Evolutionary conservation across 192 early-diverging fungal species (phyloP), one percentile per base, ranked within the genome.

Genomic region (Coemansia sp.): DNA sequence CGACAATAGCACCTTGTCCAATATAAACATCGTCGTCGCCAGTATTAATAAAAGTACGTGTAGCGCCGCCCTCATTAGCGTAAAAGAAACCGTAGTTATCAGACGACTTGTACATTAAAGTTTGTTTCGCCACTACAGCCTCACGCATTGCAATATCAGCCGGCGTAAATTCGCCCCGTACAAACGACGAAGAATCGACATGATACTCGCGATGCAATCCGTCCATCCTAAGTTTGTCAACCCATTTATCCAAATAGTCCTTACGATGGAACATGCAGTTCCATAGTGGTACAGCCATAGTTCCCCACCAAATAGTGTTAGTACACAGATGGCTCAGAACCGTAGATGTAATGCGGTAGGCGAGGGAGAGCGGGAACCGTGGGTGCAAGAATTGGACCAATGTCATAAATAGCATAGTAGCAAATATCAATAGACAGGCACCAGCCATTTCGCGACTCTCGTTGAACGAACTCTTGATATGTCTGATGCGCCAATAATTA

Each of bases 381-480:
- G 76, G 68, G n/a, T 61, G 29, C 4, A 55, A 6, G 52, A 55
- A 30, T 5, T 55, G 52, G 29, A 55, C 29, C 3, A 55, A 3
- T 3, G 52, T 55, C 10, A 6, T 9, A 10, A 15, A 32, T 12
- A 55, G 27, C 52, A 16, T 55, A 30, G 52, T 55, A 15, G 29
- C 29, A 3, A 55, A 12, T 13, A 81, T 70, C 1, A 63, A 50
- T 0, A 59, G 1, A 47, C 82, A 76, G 2, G 73, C 71, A 1
- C 55, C 18, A 18, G 53, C 52, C 39, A 75, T 74, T 39, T 78
- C 73, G 40, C 73, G 73, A 30, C 64, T 66, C 62, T 84, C 82
- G 55, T 84, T 84, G 60, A 84, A 84, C 11, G 75, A 75, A 62
- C 73, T 76, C 40, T 72, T 75, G 59, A 84, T 84, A 22, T 67